Base-by-base conservation (phyloP, 2,329 filamentous ascomycete species). In the Albophoma yamanashiensis region DNA sequence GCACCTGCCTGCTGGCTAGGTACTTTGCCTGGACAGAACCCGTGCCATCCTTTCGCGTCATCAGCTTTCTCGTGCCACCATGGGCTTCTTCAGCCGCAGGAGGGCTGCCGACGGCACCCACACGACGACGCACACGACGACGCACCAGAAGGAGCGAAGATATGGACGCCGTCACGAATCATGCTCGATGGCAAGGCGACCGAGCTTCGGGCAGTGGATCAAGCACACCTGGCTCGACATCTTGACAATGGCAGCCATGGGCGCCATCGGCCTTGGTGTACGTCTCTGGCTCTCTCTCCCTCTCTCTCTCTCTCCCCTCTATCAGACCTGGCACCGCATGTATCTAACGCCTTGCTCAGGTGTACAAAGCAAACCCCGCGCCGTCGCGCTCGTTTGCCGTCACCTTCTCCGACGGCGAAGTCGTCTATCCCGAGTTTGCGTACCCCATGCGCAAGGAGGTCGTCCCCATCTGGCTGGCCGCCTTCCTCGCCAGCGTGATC, bases 391-490 rank as follows among this genome's bases (percentile, higher is more conserved):
- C 47, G 20, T 91, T 91, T 69, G 81, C 88, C 42, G 80, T 91
- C 50, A 82, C 79, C 55, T 89, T 88, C 67, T 71, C 77, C 38
- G 82, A 89, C 65, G 85, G 86, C 62, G 83, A 89, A 67, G 78
- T 91, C 50, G 85, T 91, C 55, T 82, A 86, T 64, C 88, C 88
- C 0, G 69, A 89, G 62, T 89, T 89, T 64, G 87, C 86, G 36
- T 90, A 89, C 68, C 87, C 88, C 0, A 72, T 89, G 31, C 84
- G 88, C 62, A 82, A 86, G 53, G 86, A 89, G 66, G 87, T 89
- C 67, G 72, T 91, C 8, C 87, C 88, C 31, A 89, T 89, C 67
- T 89, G 84, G 83, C 77, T 82, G 1, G 86, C 87, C 12, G 88
- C 87, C 1, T 72, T 91, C 22, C 76, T 91, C 22, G 86, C 83